phyloP scores from a whole-genome alignment of 441 rosid genomes.

The Gossypium schwendimanii region DNA sequence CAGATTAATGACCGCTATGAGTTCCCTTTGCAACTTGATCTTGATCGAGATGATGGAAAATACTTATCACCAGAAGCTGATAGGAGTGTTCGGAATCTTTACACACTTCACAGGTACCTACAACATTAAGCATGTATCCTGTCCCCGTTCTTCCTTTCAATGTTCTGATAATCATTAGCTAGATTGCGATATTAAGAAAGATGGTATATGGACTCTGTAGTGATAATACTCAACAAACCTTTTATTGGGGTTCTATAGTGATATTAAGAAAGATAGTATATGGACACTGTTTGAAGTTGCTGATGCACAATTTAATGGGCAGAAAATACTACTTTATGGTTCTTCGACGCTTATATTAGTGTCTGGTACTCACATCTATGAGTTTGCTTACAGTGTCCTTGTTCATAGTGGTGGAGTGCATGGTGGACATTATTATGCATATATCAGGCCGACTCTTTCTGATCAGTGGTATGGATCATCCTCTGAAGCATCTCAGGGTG shows the following conservation, averaged over 20 bases:
- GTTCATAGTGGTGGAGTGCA: constrained; percentile 45
- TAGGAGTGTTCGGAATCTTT: constrained; percentile 45
- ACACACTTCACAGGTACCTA: constrained; percentile 46
- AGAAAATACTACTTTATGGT: not conserved
- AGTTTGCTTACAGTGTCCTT: constrained; percentile 28
- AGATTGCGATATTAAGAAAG: not conserved
- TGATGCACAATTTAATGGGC: constrained; percentile 4
- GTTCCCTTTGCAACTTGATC: constrained; percentile 54
- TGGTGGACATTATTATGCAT: constrained; percentile 46
- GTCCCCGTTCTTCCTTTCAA: not conserved
- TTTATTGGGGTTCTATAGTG: no score
- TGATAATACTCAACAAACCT: no score
- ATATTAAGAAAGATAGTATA: not conserved
- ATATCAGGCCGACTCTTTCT: constrained; percentile 40
- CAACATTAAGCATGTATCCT: not conserved
- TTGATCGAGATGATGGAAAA: constrained; percentile 40
- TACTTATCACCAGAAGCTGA: constrained; percentile 47
- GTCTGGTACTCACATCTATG: not conserved
- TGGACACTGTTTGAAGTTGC: not conserved
- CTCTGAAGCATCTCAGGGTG: not conserved
- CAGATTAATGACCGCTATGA: constrained; percentile 54
- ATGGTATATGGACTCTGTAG: not conserved
- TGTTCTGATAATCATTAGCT: not conserved
- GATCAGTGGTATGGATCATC: constrained; percentile 35
- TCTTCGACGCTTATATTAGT: not conserved